A percentile compares a stretch with the other conserved stretches of the same genome.
Conservation (phyloP, 148 eudicot genomes). For the Camellia lanceoleosa region DNA sequence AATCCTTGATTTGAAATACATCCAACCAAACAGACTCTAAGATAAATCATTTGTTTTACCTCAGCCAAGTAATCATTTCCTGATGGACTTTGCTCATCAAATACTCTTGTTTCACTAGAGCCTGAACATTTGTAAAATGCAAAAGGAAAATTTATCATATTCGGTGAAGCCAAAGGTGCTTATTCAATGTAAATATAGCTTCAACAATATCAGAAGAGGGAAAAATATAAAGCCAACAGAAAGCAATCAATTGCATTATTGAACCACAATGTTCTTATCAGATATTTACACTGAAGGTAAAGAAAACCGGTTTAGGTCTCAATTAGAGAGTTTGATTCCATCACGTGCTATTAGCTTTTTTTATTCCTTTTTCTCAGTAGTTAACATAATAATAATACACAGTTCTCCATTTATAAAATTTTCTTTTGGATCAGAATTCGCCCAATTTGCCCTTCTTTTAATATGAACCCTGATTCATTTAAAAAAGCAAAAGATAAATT, state of each 20-base stretch:
- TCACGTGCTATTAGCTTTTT: background rate
- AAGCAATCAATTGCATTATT: background rate
- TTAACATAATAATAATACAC: too few relatives aligned
- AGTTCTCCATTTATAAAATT: background rate
- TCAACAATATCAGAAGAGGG: background rate
- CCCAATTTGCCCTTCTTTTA: background rate
- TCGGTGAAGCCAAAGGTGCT: slow-evolving; percentile 1
- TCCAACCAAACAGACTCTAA: too few relatives aligned
- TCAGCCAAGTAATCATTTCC: slow-evolving; percentile 96
- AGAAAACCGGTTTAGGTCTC: background rate
- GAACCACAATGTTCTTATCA: background rate
- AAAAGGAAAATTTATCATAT: background rate
- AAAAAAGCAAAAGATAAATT: too few relatives aligned
- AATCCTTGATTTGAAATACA: too few relatives aligned
- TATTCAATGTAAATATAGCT: background rate
- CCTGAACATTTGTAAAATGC: slow-evolving; percentile 41
- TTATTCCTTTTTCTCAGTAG: background rate
- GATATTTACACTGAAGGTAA: background rate
- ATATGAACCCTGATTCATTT: too few relatives aligned
- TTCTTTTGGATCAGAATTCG: background rate
- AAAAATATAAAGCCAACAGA: background rate
- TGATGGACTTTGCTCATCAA: slow-evolving; percentile 88
- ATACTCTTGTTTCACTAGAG: slow-evolving; percentile 75
- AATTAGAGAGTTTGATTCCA: background rate
- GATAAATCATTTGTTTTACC: slow-evolving; percentile 34